These are phyloP conservation scores for Diplodia mutila DNA, from an alignment of 2,329 filamentous ascomycete genomes.

Conservation along the genomic window DNA sequence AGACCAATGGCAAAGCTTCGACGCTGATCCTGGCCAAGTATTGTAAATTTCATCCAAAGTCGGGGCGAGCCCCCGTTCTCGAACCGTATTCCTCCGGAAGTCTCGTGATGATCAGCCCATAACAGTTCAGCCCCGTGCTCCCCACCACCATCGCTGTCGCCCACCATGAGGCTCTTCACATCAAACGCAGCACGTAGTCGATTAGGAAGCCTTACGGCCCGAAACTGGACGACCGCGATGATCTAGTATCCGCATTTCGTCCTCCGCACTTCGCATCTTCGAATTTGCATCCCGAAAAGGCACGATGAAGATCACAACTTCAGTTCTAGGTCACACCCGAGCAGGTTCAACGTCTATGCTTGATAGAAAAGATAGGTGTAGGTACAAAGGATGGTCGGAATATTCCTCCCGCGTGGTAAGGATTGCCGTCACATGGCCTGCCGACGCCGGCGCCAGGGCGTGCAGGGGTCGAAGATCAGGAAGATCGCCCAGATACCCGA, in stretches of 20 bases:
- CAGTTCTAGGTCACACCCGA: not conserved
- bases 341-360: not conserved
- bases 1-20: not conserved
- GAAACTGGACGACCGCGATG: not conserved
- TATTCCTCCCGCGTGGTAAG: not conserved
- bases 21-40: not conserved
- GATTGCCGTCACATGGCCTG: conserved; percentile 6
- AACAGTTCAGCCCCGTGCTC: not conserved
- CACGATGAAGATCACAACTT: not conserved
- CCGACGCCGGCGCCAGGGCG: conserved; percentile 5
- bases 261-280: not conserved
- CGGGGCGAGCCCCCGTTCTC: not conserved
- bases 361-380: not conserved
- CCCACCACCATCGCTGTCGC: not conserved
- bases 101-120: conserved; percentile 17
- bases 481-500: conserved; percentile 23
- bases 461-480: conserved; percentile 16
- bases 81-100: not conserved
- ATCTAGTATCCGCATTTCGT: not conserved
- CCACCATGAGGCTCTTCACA: not conserved
- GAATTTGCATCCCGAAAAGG: not conserved
- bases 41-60: not conserved
- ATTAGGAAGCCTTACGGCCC: not conserved
- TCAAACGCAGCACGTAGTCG: not conserved
- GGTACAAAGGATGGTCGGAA: not conserved